These are phyloP conservation scores for Starmera caribaea DNA, from an alignment of 805 yeast species.

Conservation along the genomic window DNA sequence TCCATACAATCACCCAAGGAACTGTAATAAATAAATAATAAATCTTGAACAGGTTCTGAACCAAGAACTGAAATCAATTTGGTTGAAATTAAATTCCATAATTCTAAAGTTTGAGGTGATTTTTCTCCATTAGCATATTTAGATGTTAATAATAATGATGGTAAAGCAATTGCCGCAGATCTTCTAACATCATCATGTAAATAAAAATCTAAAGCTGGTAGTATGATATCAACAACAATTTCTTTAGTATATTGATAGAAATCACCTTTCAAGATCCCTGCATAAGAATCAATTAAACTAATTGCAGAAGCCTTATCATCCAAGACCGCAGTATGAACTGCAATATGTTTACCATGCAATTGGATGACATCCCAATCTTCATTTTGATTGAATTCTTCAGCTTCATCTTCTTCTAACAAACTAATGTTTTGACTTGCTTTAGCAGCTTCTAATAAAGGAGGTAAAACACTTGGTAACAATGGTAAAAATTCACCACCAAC, in stretches of 20 bases:
- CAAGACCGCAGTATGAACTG: slow-evolving; percentile 87
- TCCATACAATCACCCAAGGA: slow-evolving; percentile 59
- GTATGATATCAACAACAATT: slow-evolving; percentile 64
- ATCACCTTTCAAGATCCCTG: slow-evolving; percentile 70
- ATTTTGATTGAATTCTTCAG: slow-evolving; percentile 71
- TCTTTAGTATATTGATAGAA: slow-evolving; percentile 80
- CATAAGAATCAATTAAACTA: slow-evolving; percentile 77
- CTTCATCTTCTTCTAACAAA: slow-evolving; percentile 79
- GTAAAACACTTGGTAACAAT: slow-evolving; percentile 72
- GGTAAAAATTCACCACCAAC: slow-evolving; percentile 83
- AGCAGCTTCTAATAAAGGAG: slow-evolving; percentile 81
- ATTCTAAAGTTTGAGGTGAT: slow-evolving; percentile 48
- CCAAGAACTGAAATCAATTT: slow-evolving; percentile 60
- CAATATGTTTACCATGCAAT: slow-evolving; percentile 84
- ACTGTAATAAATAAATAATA: slow-evolving; percentile 68
- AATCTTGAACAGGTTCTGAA: slow-evolving; percentile 76
- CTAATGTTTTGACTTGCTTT: slow-evolving; percentile 85
- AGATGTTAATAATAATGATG: slow-evolving; percentile 64
- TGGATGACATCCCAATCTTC: slow-evolving; percentile 96
- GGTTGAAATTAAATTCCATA: slow-evolving; percentile 65
- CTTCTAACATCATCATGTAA: slow-evolving; percentile 92
- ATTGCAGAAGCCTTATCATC: slow-evolving; percentile 93
- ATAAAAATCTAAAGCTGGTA: slow-evolving; percentile 86
- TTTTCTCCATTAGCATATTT: slow-evolving; percentile 36
- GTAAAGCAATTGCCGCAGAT: slow-evolving; percentile 78